Percentiles rank a stretch among this genome's conserved stretches.
These are phyloP conservation scores for Alternaria brassicicola DNA, from an alignment of 2,329 filamentous ascomycete genomes.

Conservation along the genomic window DNA sequence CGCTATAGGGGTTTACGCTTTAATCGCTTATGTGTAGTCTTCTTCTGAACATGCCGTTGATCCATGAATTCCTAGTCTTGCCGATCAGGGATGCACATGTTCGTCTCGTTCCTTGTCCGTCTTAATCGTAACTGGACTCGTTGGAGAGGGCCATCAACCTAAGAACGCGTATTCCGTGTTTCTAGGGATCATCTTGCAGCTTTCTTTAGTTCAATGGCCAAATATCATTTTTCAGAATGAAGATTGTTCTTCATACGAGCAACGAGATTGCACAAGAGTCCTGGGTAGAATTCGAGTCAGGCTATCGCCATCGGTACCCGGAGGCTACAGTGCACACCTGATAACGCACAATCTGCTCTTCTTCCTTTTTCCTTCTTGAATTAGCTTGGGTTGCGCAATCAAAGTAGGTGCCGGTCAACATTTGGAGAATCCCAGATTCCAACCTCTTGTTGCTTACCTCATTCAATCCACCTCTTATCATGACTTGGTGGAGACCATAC, in stretches of 20 bases:
- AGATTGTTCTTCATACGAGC: not conserved
- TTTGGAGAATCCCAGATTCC: not conserved
- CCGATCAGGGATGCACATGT: no score
- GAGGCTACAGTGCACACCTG: not conserved
- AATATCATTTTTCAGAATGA: not conserved
- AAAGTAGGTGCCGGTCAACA: not conserved
- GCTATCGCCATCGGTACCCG: not conserved
- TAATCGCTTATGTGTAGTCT: no score
- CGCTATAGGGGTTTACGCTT: no score
- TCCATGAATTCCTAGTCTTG: no score
- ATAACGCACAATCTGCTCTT: not conserved
- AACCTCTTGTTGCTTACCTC: conserved; percentile 17
- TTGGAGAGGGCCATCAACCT: no score
- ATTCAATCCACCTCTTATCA: conserved; percentile 1
- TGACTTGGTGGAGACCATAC: conserved; percentile 8
- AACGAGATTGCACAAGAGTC: not conserved
- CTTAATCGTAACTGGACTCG: no score
- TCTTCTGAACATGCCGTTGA: no score
- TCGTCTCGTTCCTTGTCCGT: no score
- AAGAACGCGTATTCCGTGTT: not conserved
- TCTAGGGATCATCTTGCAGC: not conserved
- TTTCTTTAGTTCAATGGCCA: accelerated
- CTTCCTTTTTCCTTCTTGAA: not conserved
- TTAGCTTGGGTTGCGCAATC: not conserved
- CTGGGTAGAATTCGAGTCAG: not conserved